phyloP scores from a whole-genome alignment of 2,329 filamentous ascomycete genomes.

The Pezicula rhizophila region DNA sequence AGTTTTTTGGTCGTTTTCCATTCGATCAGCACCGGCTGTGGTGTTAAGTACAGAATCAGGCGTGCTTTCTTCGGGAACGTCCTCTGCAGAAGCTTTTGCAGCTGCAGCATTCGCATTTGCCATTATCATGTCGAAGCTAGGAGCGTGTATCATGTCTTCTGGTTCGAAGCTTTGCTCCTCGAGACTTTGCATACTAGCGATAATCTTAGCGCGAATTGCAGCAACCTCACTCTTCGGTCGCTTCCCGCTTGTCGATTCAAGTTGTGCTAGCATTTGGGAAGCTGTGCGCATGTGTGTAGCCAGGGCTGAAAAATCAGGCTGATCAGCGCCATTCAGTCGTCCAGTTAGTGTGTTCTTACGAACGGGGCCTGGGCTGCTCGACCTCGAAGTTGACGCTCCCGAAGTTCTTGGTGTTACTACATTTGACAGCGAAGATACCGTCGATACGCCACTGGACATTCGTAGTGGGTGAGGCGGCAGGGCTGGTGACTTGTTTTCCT shows the following conservation, averaged over 20 bases:
- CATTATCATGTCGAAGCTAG: conserved; percentile 79
- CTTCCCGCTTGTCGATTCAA: conserved; percentile 75
- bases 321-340: conserved; percentile 51
- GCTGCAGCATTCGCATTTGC: conserved; percentile 57
- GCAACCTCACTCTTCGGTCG: conserved; percentile 75
- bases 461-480: conserved; percentile 38
- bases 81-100: conserved; percentile 41
- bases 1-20: conserved; percentile 87
- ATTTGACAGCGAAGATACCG: conserved; percentile 53
- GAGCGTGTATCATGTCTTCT: conserved; percentile 59
- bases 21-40: conserved; percentile 70
- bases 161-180: conserved; percentile 80
- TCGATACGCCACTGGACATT: conserved; percentile 56
- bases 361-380: conserved; percentile 57
- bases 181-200: conserved; percentile 82
- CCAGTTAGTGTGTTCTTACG: conserved; percentile 57
- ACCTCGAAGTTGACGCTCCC: conserved; percentile 60
- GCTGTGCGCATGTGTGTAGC: conserved; percentile 85
- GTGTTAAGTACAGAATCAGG: conserved; percentile 45
- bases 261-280: conserved; percentile 79
- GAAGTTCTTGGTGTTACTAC: conserved; percentile 63
- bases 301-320: conserved; percentile 74
- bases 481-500: conserved; percentile 20
- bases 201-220: conserved; percentile 79
- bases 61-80: conserved; percentile 48